Evolutionary conservation across 495 filamentous ascomycete species (phyloP).

Genomic region (Lepidopterella palustris): DNA sequence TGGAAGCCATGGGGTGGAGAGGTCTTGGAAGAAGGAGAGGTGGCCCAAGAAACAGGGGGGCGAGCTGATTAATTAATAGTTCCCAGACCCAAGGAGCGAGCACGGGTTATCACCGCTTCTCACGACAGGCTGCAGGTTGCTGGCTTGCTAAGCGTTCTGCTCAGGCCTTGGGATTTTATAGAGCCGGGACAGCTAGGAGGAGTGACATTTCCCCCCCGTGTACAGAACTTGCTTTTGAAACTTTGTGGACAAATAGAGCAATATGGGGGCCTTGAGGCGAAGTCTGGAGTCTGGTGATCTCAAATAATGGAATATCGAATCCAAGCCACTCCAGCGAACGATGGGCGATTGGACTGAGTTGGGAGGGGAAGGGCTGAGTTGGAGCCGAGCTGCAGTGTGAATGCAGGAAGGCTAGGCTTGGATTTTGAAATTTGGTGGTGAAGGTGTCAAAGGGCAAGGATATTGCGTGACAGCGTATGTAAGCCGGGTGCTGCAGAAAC

Average conservation of each 20-base stretch:
- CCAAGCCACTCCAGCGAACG: not conserved
- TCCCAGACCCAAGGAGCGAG: not conserved
- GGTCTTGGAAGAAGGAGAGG: not conserved
- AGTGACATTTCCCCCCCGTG: not conserved
- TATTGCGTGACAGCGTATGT: conserved; percentile 4
- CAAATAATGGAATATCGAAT: not conserved
- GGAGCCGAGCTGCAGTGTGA: not conserved
- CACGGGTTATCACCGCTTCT: not conserved
- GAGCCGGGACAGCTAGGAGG: not conserved
- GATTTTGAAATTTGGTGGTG: not conserved
- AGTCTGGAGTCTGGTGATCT: not conserved
- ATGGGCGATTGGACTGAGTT: not conserved
- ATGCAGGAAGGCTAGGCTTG: not conserved
- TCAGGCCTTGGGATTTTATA: not conserved
- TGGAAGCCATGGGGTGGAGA: conserved; percentile 35
- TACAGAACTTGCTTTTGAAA: not conserved
- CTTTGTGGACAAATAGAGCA: not conserved
- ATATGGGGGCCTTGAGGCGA: not conserved
- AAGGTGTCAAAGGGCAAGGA: conserved; percentile 1
- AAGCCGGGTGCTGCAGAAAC: not conserved
- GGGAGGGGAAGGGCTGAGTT: not conserved
- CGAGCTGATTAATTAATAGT: conserved; percentile 2
- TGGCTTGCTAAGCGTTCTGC: not conserved
- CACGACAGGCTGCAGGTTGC: not conserved
- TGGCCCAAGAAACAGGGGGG: not conserved